Evolutionary conservation across 2,329 filamentous ascomycete species (phyloP).

Genomic region (Ramularia endophylla): DNA sequence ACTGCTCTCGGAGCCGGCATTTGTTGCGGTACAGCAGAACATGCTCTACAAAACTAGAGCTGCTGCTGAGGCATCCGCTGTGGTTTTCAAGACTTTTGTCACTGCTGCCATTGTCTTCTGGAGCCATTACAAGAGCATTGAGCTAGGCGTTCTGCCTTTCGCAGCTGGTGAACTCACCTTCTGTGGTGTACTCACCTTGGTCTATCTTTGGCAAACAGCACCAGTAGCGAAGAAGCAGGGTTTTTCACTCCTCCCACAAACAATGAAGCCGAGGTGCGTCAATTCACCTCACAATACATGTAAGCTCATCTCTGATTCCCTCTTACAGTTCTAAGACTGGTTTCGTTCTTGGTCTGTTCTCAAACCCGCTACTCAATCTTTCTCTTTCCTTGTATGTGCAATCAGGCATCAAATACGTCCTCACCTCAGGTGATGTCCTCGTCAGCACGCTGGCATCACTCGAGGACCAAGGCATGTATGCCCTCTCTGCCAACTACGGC

Average conservation of each 20-base stretch:
- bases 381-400: conserved; percentile 81
- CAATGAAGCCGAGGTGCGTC: conserved; percentile 40
- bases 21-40: conserved; percentile 77
- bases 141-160: conserved; percentile 78
- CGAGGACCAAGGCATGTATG: conserved; percentile 82
- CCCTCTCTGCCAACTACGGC: conserved; percentile 87
- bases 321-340: conserved; percentile 25
- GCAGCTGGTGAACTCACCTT: conserved; percentile 81
- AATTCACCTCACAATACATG: conserved; percentile 14
- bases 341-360: conserved; percentile 60
- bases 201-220: conserved; percentile 63
- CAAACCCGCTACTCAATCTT: conserved; percentile 62
- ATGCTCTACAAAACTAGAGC: conserved; percentile 76
- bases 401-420: conserved; percentile 81
- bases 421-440: conserved; percentile 91
- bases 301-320: conserved; percentile 22
- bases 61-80: conserved; percentile 74
- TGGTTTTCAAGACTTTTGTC: conserved; percentile 66
- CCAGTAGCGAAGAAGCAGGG: conserved; percentile 49
- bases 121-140: conserved; percentile 46
- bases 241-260: conserved; percentile 62
- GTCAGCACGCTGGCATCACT: conserved; percentile 76
- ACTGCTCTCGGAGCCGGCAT: conserved; percentile 79
- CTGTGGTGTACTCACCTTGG: conserved; percentile 58
- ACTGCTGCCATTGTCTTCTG: conserved; percentile 68